Conservation (phyloP, 2,329 filamentous ascomycete genomes). For the Arthrinium phaeospermum region DNA sequence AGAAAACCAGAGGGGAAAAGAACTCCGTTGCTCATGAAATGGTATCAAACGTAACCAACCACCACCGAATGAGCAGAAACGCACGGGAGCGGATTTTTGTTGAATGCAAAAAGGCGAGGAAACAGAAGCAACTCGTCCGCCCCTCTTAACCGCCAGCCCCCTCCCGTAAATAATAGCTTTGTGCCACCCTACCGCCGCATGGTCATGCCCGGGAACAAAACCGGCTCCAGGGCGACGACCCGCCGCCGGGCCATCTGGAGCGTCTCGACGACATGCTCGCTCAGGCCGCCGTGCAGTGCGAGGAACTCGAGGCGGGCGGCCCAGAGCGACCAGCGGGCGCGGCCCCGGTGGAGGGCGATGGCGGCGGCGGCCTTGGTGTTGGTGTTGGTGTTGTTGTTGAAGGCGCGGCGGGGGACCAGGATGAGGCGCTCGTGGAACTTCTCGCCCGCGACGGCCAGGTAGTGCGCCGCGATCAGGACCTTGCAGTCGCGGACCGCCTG, state of each 20-base stretch:
- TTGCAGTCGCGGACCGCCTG: conserved; percentile 8
- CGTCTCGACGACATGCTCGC: neutral
- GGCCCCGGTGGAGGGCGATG: neutral
- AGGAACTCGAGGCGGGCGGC: conserved; percentile 12
- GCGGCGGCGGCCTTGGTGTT: neutral
- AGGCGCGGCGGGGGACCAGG: neutral
- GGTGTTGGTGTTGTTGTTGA: conserved; percentile 1
- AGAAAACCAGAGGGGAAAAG: neutral
- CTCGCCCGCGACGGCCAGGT: conserved; percentile 12
- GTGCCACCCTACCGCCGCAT: neutral
- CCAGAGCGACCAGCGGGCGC: conserved; percentile 14
- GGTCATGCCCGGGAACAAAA: conserved; percentile 13
- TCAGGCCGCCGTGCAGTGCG: neutral
- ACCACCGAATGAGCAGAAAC: neutral
- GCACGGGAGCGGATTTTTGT: neutral
- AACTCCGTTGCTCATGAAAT: conserved; percentile 10
- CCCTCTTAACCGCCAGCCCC: neutral
- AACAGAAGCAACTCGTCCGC: neutral
- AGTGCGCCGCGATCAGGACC: conserved; percentile 16
- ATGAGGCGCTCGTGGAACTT: conserved; percentile 16
- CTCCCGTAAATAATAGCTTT: neutral
- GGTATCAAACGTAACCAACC: neutral
- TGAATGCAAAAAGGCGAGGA: neutral
- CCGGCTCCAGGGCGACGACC: conserved; percentile 7
- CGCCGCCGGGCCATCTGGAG: neutral